Conservation (phyloP, 1,284 basidiomycete genomes). For the Ustilago tritici region DNA sequence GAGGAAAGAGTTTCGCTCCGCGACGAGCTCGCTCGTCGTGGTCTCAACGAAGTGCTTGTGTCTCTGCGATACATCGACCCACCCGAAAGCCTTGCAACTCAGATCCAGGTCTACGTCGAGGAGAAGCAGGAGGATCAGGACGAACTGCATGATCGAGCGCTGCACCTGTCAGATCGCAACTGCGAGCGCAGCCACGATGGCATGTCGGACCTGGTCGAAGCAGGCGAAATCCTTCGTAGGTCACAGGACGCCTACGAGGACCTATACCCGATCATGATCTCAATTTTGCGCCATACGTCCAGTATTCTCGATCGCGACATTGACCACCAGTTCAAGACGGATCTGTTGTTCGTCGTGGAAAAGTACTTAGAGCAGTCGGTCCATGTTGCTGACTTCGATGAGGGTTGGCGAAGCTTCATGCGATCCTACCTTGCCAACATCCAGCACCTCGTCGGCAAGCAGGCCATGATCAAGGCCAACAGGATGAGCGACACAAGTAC, state of each 20-base stretch:
- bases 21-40: slow-evolving; percentile 83
- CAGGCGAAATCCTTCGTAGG: slow-evolving; percentile 39
- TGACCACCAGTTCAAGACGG: slow-evolving; percentile 76
- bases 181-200: slow-evolving; percentile 25
- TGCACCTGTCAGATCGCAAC: slow-evolving; percentile 27
- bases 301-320: slow-evolving; percentile 76
- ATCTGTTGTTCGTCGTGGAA: slow-evolving; percentile 76
- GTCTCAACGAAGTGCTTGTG: slow-evolving; percentile 83
- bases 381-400: slow-evolving; percentile 77
- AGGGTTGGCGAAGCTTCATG: slow-evolving; percentile 77
- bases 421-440: slow-evolving; percentile 77
- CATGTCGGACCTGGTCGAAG: slow-evolving; percentile 45
- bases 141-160: slow-evolving; percentile 73
- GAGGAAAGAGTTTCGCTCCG: slow-evolving; percentile 82
- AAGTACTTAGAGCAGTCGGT: slow-evolving; percentile 77
- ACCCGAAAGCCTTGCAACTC: slow-evolving; percentile 79
- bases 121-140: slow-evolving; percentile 90
- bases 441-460: slow-evolving; percentile 78
- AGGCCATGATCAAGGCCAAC: slow-evolving; percentile 73
- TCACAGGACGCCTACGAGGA: slow-evolving; percentile 61
- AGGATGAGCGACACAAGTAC: slow-evolving; percentile 71
- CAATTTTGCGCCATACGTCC: slow-evolving; percentile 73
- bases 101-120: slow-evolving; percentile 84
- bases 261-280: slow-evolving; percentile 64
- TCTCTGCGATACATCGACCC: slow-evolving; percentile 81